Evolutionary conservation across 306 rosid genomes (phyloP), one percentile per base, ranked within the genome.

Genomic region (Casuarina glauca): DNA sequence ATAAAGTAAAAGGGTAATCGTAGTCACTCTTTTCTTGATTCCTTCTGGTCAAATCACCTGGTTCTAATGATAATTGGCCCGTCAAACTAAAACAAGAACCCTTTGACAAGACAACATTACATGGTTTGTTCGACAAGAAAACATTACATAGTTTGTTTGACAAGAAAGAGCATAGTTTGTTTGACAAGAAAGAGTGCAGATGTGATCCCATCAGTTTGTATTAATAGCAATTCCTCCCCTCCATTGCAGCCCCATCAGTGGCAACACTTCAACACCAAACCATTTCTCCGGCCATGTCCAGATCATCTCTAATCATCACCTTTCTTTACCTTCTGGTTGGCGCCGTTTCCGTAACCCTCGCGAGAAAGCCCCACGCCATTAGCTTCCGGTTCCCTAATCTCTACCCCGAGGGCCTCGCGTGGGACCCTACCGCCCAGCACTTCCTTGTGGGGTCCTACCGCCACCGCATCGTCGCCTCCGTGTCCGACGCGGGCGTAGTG

Each of bases 361-460:
- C 90, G 70, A 54, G 77, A 0, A 78, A 74, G 19, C 72, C 78
- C 76, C 97, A 91, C 74, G 49, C 79, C 69, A 91, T 95, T 89
- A 76, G 71, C 72, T 95, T 95, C 90, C 91, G 90, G 3, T 91
- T 86, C 64, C 94, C 84, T 0, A 88, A 87, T 76, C 97, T 95
- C 87, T 95, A 83, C 77, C 97, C 96, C 0, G 96, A 92, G 70
- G 92, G 87, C 74, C 62, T 95, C 12, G 74, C 90, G 0, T 95
- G 91, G 89, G 98, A 95, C 78, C 84, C 96, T 8, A 69, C 78
- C 0, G 88, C 76, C 16, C 96, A 91, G 43, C 95, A 87, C 87
- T 92, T 89, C 81, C 75, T 92, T 52, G 82, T 86, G 66, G 93
- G 98, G 1, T 89, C 98, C 70, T 41, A 70, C 46, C 82, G 16